phyloP scores from a whole-genome alignment of 805 yeast species.

The Sungouiozyma ichnusensis region DNA sequence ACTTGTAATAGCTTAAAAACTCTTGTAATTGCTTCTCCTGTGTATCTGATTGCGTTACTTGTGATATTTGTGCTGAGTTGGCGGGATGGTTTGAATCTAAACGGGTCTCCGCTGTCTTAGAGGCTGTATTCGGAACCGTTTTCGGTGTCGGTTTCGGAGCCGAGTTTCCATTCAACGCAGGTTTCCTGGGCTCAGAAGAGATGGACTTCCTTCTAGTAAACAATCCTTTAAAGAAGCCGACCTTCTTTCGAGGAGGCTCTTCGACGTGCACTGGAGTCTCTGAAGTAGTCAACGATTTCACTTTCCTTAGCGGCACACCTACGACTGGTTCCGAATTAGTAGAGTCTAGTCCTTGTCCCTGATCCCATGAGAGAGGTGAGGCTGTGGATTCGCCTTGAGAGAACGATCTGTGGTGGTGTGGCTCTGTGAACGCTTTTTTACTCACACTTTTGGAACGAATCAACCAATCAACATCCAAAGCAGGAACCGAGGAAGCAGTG shows the following conservation, averaged over 20 bases:
- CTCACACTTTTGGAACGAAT: conserved; percentile 10
- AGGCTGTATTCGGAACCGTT: background rate
- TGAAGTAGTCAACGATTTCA: background rate
- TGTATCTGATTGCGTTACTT: background rate
- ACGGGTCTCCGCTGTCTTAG: background rate
- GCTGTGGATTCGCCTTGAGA: background rate
- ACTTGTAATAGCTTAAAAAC: conserved; percentile 33
- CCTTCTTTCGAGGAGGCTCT: conserved; percentile 16
- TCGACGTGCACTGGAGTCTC: background rate
- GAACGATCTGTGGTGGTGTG: background rate
- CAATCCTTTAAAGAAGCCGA: conserved; percentile 30
- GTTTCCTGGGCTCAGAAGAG: background rate
- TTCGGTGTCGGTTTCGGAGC: background rate
- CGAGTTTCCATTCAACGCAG: background rate
- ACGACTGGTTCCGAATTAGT: conserved; percentile 12
- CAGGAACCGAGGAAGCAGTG: conserved; percentile 5
- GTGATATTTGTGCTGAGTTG: background rate
- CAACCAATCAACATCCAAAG: conserved; percentile 25
- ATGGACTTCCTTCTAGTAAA: conserved; percentile 14
- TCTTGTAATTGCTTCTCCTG: conserved; percentile 39
- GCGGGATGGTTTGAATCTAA: background rate
- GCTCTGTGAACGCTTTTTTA: background rate
- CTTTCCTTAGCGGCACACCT: background rate
- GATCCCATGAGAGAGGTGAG: conserved; percentile 9
- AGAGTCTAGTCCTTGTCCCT: conserved; percentile 28